Conservation (phyloP, 2,329 filamentous ascomycete genomes). For the Aspergillus ibericus region DNA sequence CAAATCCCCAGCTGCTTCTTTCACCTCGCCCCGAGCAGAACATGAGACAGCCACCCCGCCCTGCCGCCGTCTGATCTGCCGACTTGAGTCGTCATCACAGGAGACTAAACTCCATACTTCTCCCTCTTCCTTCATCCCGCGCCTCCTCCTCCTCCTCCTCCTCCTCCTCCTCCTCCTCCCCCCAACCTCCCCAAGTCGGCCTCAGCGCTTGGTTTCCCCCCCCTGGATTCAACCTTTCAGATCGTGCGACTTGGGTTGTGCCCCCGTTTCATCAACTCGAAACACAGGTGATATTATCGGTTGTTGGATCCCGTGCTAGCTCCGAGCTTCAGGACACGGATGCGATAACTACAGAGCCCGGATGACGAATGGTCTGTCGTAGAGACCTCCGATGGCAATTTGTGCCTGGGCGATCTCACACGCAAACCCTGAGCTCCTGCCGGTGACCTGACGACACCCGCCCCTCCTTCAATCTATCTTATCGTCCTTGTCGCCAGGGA, state of each 20-base stretch:
- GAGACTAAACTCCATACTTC: constrained; percentile 8
- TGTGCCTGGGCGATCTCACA: constrained; percentile 33
- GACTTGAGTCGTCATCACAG: constrained; percentile 8
- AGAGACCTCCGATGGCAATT: constrained; percentile 37
- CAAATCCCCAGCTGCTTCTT: background rate
- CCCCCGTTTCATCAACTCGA: background rate
- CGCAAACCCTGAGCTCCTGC: constrained; percentile 19
- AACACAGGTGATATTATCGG: background rate
- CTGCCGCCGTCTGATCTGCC: background rate
- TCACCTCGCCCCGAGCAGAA: background rate
- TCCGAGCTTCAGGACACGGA: constrained; percentile 20
- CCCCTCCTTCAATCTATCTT: constrained; percentile 18
- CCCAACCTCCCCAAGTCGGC: background rate
- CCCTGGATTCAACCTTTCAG: background rate
- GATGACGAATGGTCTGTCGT: constrained; percentile 40
- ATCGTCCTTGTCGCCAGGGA: constrained; percentile 33
- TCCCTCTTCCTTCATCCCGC: constrained; percentile 5
- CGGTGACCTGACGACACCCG: constrained; percentile 25
- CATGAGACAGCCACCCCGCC: constrained; percentile 3
- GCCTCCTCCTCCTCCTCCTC: background rate
- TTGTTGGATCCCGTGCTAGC: background rate
- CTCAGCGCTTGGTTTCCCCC: background rate
- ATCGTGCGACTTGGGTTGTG: background rate
- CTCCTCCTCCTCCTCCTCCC: background rate
- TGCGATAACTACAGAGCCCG: constrained; percentile 25